phyloP scores from a whole-genome alignment of 2,329 filamentous ascomycete genomes.

The Pseudofabraea citricarpa region DNA sequence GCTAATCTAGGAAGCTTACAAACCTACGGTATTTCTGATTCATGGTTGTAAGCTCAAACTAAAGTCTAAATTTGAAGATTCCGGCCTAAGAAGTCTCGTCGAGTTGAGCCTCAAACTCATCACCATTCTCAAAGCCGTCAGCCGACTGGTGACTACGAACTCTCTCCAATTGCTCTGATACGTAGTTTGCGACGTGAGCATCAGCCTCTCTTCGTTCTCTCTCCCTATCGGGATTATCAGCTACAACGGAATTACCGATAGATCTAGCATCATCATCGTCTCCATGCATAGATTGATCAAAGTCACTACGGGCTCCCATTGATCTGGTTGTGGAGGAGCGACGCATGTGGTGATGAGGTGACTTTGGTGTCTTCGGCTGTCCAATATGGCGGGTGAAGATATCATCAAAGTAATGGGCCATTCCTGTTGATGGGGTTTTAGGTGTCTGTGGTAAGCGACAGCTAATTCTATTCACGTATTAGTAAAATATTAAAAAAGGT shows the following conservation, averaged over 20 bases:
- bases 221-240: constrained; percentile 46
- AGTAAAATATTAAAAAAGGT: constrained; percentile 27
- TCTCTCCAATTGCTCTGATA: constrained; percentile 72
- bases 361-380: constrained; percentile 33
- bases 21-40: too few species aligned
- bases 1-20: too few species aligned
- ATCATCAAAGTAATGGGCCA: constrained; percentile 94
- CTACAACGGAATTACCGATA: constrained; percentile 38
- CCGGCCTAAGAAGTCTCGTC: constrained; percentile 29
- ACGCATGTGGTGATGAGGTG: constrained; percentile 53
- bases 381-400: constrained; percentile 59
- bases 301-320: constrained; percentile 81
- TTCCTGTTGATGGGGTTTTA: constrained; percentile 75
- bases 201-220: constrained; percentile 52
- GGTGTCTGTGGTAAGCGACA: constrained; percentile 92
- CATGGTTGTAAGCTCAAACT: too few species aligned
- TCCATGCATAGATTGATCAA: constrained; percentile 46
- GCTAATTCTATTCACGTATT: constrained; percentile 58
- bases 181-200: constrained; percentile 73
- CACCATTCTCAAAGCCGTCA: constrained; percentile 37
- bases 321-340: constrained; percentile 79
- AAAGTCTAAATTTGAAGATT: too few species aligned
- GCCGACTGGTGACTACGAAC: constrained; percentile 50
- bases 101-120: constrained; percentile 57
- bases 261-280: constrained; percentile 34